Evolutionary conservation across 2,329 filamentous ascomycete genomes (phyloP).

Genomic region (Claviceps sp.): DNA sequence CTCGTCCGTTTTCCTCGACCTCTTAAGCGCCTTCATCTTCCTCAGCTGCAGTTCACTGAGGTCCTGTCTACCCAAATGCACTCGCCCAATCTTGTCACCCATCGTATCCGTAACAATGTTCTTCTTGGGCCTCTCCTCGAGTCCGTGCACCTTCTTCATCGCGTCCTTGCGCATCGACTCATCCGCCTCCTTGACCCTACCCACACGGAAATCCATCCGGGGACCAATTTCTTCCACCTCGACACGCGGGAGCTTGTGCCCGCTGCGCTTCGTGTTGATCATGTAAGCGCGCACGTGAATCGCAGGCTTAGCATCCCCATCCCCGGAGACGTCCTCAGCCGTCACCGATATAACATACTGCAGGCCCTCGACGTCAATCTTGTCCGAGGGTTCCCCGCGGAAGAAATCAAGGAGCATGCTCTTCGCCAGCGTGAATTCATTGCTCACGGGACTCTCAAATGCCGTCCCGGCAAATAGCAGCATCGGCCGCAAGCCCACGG

Average conservation of each 20-base stretch:
- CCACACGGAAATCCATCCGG: constrained; percentile 80
- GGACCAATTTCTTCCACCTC: constrained; percentile 95
- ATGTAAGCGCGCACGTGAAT: constrained; percentile 70
- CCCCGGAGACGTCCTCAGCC: constrained; percentile 48
- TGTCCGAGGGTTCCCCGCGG: constrained; percentile 58
- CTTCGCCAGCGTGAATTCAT: constrained; percentile 77
- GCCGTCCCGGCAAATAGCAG: constrained; percentile 79
- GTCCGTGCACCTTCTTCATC: constrained; percentile 68
- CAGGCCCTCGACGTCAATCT: constrained; percentile 88
- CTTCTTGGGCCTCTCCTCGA: constrained; percentile 79
- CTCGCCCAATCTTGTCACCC: constrained; percentile 90
- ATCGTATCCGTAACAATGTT: constrained; percentile 85
- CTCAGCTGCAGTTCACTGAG: constrained; percentile 77
- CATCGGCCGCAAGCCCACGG: constrained; percentile 77
- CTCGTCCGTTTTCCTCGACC: constrained; percentile 50
- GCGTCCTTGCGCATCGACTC: constrained; percentile 74
- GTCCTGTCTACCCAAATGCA: constrained; percentile 86
- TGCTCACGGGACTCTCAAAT: constrained; percentile 69
- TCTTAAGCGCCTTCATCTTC: constrained; percentile 99
- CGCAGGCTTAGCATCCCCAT: constrained; percentile 35
- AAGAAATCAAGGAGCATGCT: constrained; percentile 84
- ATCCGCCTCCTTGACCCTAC: constrained; percentile 68
- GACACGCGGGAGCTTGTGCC: constrained; percentile 75
- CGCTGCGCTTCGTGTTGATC: constrained; percentile 73
- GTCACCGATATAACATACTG: constrained; percentile 79